Conservation (phyloP, 257 asterid genomes). For the Haberlea rhodopensis region DNA sequence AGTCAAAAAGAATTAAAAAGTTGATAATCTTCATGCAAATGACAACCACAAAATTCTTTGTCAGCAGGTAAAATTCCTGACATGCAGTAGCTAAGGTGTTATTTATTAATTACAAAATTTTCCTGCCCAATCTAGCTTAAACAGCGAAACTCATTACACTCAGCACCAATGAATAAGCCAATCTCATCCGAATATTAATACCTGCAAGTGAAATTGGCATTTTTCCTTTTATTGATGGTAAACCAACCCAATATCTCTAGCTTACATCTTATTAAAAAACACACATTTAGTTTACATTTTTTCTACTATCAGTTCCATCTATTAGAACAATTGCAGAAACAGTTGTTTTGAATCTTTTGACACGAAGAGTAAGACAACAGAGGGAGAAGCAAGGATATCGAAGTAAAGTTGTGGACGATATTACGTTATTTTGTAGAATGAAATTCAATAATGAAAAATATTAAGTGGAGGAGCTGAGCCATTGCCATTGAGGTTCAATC, state of each 20-base stretch:
- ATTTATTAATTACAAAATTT: background rate
- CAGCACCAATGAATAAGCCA: background rate
- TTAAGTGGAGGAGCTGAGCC: background rate
- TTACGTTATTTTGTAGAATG: background rate
- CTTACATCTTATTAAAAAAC: background rate
- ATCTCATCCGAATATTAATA: background rate
- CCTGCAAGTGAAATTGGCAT: background rate
- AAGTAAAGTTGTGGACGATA: background rate
- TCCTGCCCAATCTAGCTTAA: slow-evolving; percentile 15
- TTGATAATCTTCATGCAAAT: slow-evolving; percentile 19
- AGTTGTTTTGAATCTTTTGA: background rate
- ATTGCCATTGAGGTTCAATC: background rate
- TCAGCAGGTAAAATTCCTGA: slow-evolving; percentile 6
- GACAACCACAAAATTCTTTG: slow-evolving; percentile 2
- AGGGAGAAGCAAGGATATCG: background rate
- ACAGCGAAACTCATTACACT: background rate
- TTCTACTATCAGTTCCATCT: slow-evolving; percentile 16
- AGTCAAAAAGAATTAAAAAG: slow-evolving; percentile 11
- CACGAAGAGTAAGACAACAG: background rate
- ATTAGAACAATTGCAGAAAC: background rate
- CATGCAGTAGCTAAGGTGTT: slow-evolving; percentile 1
- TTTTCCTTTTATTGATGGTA: background rate
- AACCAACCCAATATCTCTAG: slow-evolving; percentile 2
- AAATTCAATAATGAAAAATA: background rate
- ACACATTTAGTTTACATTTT: background rate